Evolutionary conservation across 2,329 filamentous ascomycete species (phyloP), one percentile per base, ranked within the genome.

Genomic region (Curvularia sp.): DNA sequence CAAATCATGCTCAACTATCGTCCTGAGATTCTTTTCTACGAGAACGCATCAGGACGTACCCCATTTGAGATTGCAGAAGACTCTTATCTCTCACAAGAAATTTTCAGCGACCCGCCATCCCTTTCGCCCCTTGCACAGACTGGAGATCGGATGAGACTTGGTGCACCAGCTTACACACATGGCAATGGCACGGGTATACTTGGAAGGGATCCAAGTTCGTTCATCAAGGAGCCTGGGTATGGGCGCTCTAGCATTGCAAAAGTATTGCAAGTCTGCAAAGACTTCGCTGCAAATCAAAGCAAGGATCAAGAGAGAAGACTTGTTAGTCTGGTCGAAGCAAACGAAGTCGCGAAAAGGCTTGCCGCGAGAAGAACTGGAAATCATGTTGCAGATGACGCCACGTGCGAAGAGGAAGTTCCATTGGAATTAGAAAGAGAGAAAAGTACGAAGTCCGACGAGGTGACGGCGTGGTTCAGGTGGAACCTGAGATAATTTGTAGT

Each of bases 11-110:
- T 93, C 10, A 78, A 84, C 9, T 79, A 79, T 63, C 81, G 84
- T 18, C 85, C 88, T 0, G 80, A 81, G 25, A 80, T 93, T 1
- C 78, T 92, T 0, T 83, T 85, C 65, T 84, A 87, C 21, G 92
- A 95, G 73, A 93, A 93, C 65, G 86, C 90, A 0, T 90, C 90
- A 0, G 92, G 92, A 1, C 83, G 85, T 15, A 95, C 91, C 0
- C 89, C 91, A 0, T 81, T 83, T 27, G 91, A 95, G 66, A 77
- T 91, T 48, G 86, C 88, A 0, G 79, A 85, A 49, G 87, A 90
- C 51, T 74, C 76, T 1, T 82, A 83, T 59, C 77, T 84, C 2
- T 74, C 77, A 7, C 67, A 69, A 3, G 59, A 69, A 6, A 78
- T 69, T 30, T 66, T 66, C 59, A 60, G 32, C 5, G 56, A 63